phyloP scores from a whole-genome alignment of 179 eudicot species.

The Vitellaria paradoxa region DNA sequence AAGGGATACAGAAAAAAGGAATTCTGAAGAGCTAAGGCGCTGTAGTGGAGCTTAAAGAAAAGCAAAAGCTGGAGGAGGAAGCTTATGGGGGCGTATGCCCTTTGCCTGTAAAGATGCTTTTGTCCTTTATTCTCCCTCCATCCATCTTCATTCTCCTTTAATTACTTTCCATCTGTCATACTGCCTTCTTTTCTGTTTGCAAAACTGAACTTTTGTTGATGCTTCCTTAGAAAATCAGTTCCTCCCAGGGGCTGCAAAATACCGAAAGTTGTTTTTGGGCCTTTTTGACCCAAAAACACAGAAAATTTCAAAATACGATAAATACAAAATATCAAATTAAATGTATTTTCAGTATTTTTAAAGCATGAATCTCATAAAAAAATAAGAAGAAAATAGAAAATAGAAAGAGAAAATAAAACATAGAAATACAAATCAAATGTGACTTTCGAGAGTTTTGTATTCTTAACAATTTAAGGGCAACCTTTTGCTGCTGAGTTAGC shows the following conservation, averaged over 20 bases:
- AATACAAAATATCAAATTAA: too few relatives aligned
- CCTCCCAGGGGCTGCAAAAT: background rate
- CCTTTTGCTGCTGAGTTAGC: too few relatives aligned
- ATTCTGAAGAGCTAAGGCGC: conserved; percentile 5
- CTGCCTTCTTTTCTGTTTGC: background rate
- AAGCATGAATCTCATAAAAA: too few relatives aligned
- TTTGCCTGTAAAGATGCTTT: conserved; percentile 18
- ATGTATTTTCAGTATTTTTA: too few relatives aligned
- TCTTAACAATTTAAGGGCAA: too few relatives aligned
- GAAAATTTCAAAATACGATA: too few relatives aligned
- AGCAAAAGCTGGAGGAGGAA: conserved; percentile 13
- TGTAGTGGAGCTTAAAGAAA: conserved; percentile 7
- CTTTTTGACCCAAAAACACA: too few relatives aligned
- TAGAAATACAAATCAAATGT: too few relatives aligned
- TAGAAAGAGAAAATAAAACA: too few relatives aligned
- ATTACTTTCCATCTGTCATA: background rate
- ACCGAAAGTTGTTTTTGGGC: too few relatives aligned
- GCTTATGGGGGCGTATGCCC: background rate
- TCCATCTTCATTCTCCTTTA: conserved; percentile 7
- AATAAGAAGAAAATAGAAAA: too few relatives aligned
- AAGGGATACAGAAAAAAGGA: background rate
- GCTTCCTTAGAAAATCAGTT: background rate
- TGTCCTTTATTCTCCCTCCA: conserved; percentile 9
- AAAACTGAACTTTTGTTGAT: conserved; percentile 5
- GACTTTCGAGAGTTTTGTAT: too few relatives aligned